Evolutionary conservation across 2,329 filamentous ascomycete genomes (phyloP), one percentile per base, ranked within the genome.

Genomic region (Colletotrichum sidae): DNA sequence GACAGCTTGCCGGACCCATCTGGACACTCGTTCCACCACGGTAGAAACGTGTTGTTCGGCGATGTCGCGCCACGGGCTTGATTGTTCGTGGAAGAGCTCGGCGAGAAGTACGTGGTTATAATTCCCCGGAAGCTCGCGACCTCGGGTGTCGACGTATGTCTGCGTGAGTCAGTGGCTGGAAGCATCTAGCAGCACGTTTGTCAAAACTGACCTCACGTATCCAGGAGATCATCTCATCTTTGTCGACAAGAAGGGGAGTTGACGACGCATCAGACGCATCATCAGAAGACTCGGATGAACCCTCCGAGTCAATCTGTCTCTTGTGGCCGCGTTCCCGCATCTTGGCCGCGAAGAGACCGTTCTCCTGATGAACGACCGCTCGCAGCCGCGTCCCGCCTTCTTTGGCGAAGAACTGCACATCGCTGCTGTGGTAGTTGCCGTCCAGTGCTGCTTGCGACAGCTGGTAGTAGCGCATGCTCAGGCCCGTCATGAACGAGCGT

Each of bases 71-170:
- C 88, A 92, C 0, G 82, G 83, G 7, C 69, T 59, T 0, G 83
- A 87, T 62, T 91, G 88, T 50, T 89, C 82, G 17, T 76, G 76
- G 70, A 92, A 92, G 0, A 92, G 72, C 25, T 90, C 84, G 0
- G 78, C 77, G 0, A 91, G 80, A 9, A 91, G 76, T 57, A 87
- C 72, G 0, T 88, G 84, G 65, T 89, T 89, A 73, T 88, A 90
- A 0, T 79, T 86, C 0, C 88, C 87, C 0, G 86, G 85, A 0
- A 92, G 74, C 70, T 92, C 89, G 6, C 82, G 75, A 1, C 66
- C 66, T 6, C 58, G 34, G 17, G 55, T 64, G 1, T 59, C 2
- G 4, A 37, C 0, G 10, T 63, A 59, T 1, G 49, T 64, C 60
- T 58, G 12, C 2, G 11, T 17, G 0, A 2, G 4, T 1, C 6